Evolutionary conservation across 148 eudicot species (phyloP), one percentile per base, ranked within the genome.

Genomic region (Vaccinium corymbosum): DNA sequence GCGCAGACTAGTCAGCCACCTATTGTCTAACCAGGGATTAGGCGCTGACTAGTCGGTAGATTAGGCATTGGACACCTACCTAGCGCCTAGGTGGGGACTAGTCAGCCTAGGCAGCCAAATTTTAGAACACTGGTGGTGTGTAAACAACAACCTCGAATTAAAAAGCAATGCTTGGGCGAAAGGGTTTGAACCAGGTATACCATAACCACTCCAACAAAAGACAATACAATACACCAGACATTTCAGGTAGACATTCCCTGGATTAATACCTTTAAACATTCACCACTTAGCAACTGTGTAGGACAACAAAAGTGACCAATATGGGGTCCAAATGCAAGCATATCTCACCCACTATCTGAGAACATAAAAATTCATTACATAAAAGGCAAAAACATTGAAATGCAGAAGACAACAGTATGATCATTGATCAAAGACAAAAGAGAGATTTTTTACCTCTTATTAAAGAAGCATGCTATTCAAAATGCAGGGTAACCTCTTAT

Each of bases 401-500:
- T 55, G 52, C 78, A 38, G 46, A 35, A 82, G 73, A 38, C 79
- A 73, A 14, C 51, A 55, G 14, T 32, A 42, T 16, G 42, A 27
- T 7, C 3, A 17, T 57, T 16, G 42, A 27, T 7, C 3, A 17
- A 57, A 59, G 74, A 32, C 57, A 74, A 72, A 49, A 17, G 80
- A 83, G 52, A 77, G 50, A 19, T 59, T 80, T 79, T 85, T 83
- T 89, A 46, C 11, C 83, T 82, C 80, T 38, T 55, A 72, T 85
- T 71, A 55, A 66, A 82, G 81, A 78, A 86, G 85, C 85, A 88
- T 81, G 42, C 83, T 50, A 77, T 79, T 83, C 76, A 83, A 46
- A 82, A 80, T 89, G 81, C 87, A 89, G 27, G 85, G 85, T 84
- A 68, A 86, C 80, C 87, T 80, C 62, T 77, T 84, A 83, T 84